Base-by-base conservation (phyloP, 495 filamentous ascomycete genomes). In the Aspergillus coremiiformis region DNA sequence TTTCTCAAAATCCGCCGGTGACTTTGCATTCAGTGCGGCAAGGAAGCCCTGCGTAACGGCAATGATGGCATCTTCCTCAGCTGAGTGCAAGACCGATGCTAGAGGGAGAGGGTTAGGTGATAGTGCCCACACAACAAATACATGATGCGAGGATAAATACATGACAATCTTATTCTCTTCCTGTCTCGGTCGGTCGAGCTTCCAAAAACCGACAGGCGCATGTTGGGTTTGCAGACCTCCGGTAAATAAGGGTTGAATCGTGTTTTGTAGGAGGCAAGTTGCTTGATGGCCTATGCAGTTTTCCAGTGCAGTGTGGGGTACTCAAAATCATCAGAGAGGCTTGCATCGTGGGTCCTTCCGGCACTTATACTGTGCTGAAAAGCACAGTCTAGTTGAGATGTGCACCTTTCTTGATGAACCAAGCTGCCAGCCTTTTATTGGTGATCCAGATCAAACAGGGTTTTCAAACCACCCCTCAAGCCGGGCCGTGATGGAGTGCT, bases 1-100 rank as follows among this genome's bases (percentile, higher is more conserved):
- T 32, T 66, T 68, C 22, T 70, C 68, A 39, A 73, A 70, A 11
- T 67, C 66, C 19, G 42, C 44, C 14, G 66, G 52, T 14, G 62
- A 70, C 30, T 69, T 73, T 4, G 58, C 54, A 20, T 53, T 63
- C 15, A 70, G 39, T 7, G 68, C 67, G 5, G 61, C 22, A 20
- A 73, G 58, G 52, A 73, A 73, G 19, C 67, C 65, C 15, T 66
- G 59, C 5, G 59, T 60, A 9, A 60, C 58, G 4, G 64, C 46
- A 44, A 71, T 60, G n/a, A 73, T 73, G 33, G 60, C 55, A 39
- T 63, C 55, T 43, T 54, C 53, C 39, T 71, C 69, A 21, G 47
- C 14, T n/a, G 47, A 23, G 9, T 32, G 30, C 15, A 19, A 22
- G 21, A 35, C 2, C 2, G n/a, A 39, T 43, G 49, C 22, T 14